Evolutionary conservation across 768 basidiomycete species (phyloP).

Genomic region (Leucosporidium yakuticum): DNA sequence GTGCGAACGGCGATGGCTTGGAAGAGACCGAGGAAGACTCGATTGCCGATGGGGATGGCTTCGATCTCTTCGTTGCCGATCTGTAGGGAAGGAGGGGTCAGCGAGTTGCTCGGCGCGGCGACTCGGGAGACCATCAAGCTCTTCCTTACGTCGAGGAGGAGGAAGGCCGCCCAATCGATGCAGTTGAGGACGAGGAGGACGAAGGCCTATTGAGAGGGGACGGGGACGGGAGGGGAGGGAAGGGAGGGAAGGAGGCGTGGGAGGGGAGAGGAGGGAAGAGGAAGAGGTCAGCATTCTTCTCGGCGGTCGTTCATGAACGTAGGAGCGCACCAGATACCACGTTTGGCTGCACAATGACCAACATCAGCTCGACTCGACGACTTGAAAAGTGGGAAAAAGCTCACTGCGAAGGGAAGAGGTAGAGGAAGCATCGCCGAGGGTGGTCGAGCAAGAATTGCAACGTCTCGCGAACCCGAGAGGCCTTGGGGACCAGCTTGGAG

Average conservation of each 20-base stretch:
- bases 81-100: conserved; percentile 77
- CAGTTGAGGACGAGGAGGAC: conserved; percentile 21
- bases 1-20: conserved; percentile 73
- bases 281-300: too few relatives aligned
- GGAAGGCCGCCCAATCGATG: conserved; percentile 82
- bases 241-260: too few relatives aligned
- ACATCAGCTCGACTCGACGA: conserved; percentile 60
- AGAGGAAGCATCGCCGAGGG: conserved; percentile 46
- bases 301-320: too few relatives aligned
- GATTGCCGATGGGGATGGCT: conserved; percentile 57
- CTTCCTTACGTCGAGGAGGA: conserved; percentile 65
- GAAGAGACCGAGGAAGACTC: conserved; percentile 65
- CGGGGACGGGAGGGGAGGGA: too few relatives aligned
- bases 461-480: conserved; percentile 65
- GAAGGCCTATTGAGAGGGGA: not conserved
- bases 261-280: too few relatives aligned
- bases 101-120: conserved; percentile 81
- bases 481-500: conserved; percentile 54
- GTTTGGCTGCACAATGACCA: conserved; percentile 6
- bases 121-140: not conserved
- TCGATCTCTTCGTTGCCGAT: conserved; percentile 48
- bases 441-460: conserved; percentile 87
- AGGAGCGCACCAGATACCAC: conserved; percentile 13
- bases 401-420: conserved; percentile 29
- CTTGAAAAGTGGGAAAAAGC: not conserved